phyloP scores from a whole-genome alignment of 768 basidiomycete genomes.

The Mrakia blollopis region DNA sequence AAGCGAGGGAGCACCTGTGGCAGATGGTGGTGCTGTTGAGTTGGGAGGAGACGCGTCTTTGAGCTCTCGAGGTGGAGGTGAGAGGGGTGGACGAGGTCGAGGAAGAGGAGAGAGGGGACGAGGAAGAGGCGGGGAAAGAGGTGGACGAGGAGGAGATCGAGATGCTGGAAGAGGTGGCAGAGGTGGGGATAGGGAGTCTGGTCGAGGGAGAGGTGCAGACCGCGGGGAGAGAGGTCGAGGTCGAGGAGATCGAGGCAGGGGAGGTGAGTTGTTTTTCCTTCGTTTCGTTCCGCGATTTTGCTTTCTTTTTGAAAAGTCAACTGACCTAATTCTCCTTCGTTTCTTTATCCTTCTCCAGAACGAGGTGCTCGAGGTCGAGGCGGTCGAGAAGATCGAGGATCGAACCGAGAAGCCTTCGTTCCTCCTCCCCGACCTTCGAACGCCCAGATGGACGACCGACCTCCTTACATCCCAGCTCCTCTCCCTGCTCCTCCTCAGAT shows the following conservation, averaged over 20 bases:
- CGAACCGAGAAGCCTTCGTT: not conserved
- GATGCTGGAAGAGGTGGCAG: slow-evolving; percentile 4
- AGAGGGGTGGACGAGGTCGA: slow-evolving; percentile 11
- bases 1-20: not conserved
- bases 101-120: slow-evolving; percentile 15
- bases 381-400: too few species aligned
- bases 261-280: not conserved
- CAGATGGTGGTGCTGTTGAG: not conserved
- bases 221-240: slow-evolving; percentile 2
- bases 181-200: slow-evolving; percentile 1
- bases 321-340: not conserved
- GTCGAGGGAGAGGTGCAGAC: not conserved
- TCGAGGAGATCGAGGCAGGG: slow-evolving; percentile 5
- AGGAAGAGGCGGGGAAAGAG: slow-evolving; percentile 2
- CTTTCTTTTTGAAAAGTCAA: too few species aligned
- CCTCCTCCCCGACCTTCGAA: not conserved
- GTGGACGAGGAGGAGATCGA: slow-evolving; percentile 11
- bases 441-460: not conserved
- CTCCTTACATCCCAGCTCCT: not conserved
- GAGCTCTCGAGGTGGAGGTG: slow-evolving; percentile 3
- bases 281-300: not conserved
- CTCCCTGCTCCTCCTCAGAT: slow-evolving; percentile 12
- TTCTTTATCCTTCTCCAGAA: not conserved
- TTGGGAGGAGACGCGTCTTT: not conserved
- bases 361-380: not conserved